Evolutionary conservation across 2,329 filamentous ascomycete genomes (phyloP).

Genomic region (Ophiocordyceps robertsii): DNA sequence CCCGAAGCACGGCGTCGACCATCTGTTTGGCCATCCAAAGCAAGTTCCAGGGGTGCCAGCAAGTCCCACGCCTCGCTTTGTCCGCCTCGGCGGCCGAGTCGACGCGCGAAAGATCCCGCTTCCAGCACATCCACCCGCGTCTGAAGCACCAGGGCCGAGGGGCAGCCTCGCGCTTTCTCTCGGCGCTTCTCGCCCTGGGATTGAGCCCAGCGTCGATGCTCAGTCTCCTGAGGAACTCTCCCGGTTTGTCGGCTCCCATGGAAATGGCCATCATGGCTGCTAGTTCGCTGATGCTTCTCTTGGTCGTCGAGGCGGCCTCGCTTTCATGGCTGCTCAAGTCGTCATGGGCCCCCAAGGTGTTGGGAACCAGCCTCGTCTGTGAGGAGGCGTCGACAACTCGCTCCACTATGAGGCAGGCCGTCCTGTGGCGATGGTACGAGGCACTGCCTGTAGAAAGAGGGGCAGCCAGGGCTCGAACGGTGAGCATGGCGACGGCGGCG

Average conservation of each 20-base stretch:
- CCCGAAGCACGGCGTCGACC: slow-evolving; percentile 20
- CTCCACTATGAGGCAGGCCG: slow-evolving; percentile 20
- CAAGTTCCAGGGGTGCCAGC: not conserved
- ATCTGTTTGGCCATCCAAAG: slow-evolving; percentile 24
- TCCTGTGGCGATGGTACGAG: not conserved
- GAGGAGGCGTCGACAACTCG: slow-evolving; percentile 10
- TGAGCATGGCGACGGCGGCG: slow-evolving; percentile 9
- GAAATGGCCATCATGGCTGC: slow-evolving; percentile 17
- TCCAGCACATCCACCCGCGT: slow-evolving; percentile 20
- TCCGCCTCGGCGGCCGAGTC: not conserved
- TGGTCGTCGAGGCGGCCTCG: slow-evolving; percentile 22
- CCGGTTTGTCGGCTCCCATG: slow-evolving; percentile 14
- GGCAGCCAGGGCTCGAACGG: slow-evolving; percentile 6
- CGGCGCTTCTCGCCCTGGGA: slow-evolving; percentile 9
- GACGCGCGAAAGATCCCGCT: slow-evolving; percentile 4
- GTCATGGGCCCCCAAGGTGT: slow-evolving; percentile 12
- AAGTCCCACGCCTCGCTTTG: not conserved
- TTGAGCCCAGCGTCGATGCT: slow-evolving; percentile 8
- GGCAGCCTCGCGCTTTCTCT: slow-evolving; percentile 10
- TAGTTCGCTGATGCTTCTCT: slow-evolving; percentile 24
- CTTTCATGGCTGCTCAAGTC: slow-evolving; percentile 19
- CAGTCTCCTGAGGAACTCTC: slow-evolving; percentile 18
- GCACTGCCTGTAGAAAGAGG: slow-evolving; percentile 7
- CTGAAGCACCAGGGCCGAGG: slow-evolving; percentile 20
- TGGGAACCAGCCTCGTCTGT: slow-evolving; percentile 11